These are phyloP conservation scores for Osmanthus fragrans DNA, from an alignment of 257 asterid species.

Conservation along the genomic window DNA sequence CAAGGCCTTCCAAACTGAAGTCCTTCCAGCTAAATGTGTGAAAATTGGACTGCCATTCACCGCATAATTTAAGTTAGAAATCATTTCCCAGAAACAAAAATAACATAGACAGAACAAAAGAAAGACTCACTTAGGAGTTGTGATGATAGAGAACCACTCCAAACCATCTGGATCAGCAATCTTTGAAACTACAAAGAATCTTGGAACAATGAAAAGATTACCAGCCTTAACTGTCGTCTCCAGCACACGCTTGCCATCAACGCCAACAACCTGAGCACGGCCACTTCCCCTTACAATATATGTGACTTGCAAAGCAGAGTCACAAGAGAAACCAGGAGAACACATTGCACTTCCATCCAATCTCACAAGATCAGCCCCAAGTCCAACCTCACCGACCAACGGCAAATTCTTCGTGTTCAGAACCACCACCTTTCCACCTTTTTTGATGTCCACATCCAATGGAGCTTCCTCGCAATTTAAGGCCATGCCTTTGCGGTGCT, in stretches of 20 bases:
- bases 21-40: slow-evolving; percentile 40
- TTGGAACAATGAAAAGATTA: slow-evolving; percentile 46
- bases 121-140: slow-evolving; percentile 42
- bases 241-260: slow-evolving; percentile 9
- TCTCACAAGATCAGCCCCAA: slow-evolving; percentile 36
- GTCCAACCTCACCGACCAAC: slow-evolving; percentile 45
- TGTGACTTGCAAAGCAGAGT: slow-evolving; percentile 50
- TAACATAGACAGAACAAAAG: not conserved
- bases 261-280: slow-evolving; percentile 45
- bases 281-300: slow-evolving; percentile 49
- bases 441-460: slow-evolving; percentile 45
- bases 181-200: slow-evolving; percentile 49
- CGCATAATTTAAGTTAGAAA: not conserved
- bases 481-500: slow-evolving; percentile 38
- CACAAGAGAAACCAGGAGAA: slow-evolving; percentile 53
- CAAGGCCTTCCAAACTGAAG: slow-evolving; percentile 25
- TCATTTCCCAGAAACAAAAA: no score
- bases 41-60: slow-evolving; percentile 32
- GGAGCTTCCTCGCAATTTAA: slow-evolving; percentile 51
- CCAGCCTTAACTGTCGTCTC: slow-evolving; percentile 47
- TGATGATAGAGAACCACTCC: slow-evolving; percentile 58
- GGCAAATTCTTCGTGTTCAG: slow-evolving; percentile 54
- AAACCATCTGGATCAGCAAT: slow-evolving; percentile 20
- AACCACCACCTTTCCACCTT: slow-evolving; percentile 50
- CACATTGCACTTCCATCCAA: slow-evolving; percentile 35